Conservation (phyloP, 2,329 filamentous ascomycete species). For the Fusarium albosuccineum region DNA sequence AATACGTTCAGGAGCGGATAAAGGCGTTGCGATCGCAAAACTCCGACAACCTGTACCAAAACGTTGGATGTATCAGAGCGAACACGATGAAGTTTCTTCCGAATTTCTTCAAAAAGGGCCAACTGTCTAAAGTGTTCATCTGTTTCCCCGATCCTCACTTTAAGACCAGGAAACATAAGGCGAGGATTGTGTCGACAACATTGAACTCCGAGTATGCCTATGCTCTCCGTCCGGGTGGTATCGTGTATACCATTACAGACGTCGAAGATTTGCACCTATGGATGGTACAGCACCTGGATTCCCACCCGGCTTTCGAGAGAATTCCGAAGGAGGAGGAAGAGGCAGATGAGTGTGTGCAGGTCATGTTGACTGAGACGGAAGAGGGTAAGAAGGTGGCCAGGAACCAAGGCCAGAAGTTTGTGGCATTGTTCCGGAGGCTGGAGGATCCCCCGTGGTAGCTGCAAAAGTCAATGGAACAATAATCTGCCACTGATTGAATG, state of each 20-base stretch:
- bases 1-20: constrained; percentile 91
- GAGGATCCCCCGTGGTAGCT: constrained; percentile 82
- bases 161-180: constrained; percentile 97
- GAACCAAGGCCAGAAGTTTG: constrained; percentile 91
- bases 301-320: constrained; percentile 83
- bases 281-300: constrained; percentile 90
- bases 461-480: neutral
- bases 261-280: constrained; percentile 93
- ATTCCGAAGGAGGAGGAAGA: constrained; percentile 76
- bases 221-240: constrained; percentile 83
- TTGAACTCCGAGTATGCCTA: constrained; percentile 95
- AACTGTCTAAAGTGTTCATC: constrained; percentile 93
- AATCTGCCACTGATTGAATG: no score
- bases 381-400: constrained; percentile 97
- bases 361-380: constrained; percentile 89
- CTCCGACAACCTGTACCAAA: constrained; percentile 75
- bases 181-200: constrained; percentile 89
- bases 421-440: constrained; percentile 86
- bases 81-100: constrained; percentile 99
- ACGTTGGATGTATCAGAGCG: constrained; percentile 87
- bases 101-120: constrained; percentile 88
- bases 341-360: constrained; percentile 75
- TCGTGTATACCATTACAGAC: constrained; percentile 97
- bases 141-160: constrained; percentile 99
- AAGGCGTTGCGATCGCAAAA: constrained; percentile 81